These are phyloP conservation scores for Talaromyces liani DNA, from an alignment of 495 filamentous ascomycete genomes.

Conservation along the genomic window DNA sequence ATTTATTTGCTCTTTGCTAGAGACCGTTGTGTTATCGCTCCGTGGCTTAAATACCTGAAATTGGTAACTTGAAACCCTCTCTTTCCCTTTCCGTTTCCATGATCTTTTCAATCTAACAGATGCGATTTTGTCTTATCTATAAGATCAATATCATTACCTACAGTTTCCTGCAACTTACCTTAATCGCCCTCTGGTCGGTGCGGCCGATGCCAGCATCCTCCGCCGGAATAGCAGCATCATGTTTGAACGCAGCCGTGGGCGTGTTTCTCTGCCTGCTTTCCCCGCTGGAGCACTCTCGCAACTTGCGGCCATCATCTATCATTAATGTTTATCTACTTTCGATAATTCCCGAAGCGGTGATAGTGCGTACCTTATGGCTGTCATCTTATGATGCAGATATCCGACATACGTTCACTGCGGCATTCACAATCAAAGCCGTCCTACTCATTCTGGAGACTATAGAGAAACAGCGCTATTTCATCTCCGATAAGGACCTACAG, in stretches of 20 bases:
- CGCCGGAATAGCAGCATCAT: conserved; percentile 1
- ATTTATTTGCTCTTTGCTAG: conserved; percentile 5
- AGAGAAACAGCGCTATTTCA: conserved; percentile 41
- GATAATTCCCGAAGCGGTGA: background rate
- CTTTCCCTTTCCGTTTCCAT: background rate
- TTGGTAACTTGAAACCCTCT: background rate
- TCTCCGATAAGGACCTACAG: conserved; percentile 28
- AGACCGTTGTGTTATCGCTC: background rate
- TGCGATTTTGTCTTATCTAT: background rate
- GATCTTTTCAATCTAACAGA: background rate
- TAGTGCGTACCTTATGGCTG: background rate
- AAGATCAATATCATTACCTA: background rate
- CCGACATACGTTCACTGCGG: background rate
- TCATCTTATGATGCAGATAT: background rate
- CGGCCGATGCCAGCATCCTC: background rate
- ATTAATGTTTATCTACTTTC: background rate
- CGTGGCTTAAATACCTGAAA: conserved; percentile 2
- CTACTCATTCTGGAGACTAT: conserved; percentile 41
- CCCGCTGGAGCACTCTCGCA: background rate
- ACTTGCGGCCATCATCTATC: background rate
- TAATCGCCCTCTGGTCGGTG: background rate
- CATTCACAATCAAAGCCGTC: conserved; percentile 26
- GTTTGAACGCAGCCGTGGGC: background rate
- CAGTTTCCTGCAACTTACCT: background rate
- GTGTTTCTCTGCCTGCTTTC: background rate